Conservation (phyloP, 805 yeast species). For the Yamadazyma takamatsuzukensis region DNA sequence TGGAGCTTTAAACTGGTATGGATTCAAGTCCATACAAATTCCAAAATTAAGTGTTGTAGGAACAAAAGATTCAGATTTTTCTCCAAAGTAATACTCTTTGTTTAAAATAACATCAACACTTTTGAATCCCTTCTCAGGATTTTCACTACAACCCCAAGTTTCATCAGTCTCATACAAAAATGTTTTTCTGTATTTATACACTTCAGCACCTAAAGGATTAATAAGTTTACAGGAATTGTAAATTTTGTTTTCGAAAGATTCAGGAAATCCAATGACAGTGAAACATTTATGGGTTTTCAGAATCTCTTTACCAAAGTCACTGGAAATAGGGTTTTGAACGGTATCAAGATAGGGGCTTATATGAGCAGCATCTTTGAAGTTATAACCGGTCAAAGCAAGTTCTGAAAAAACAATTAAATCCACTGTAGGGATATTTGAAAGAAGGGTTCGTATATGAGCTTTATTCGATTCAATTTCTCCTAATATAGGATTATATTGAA, state of each 20-base stretch:
- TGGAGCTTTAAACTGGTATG: conserved; percentile 79
- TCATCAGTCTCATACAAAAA: conserved; percentile 78
- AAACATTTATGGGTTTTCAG: conserved; percentile 53
- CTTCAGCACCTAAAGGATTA: conserved; percentile 51
- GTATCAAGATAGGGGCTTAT: conserved; percentile 59
- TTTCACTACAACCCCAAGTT: conserved; percentile 73
- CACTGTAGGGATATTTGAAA: conserved; percentile 20
- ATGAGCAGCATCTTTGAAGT: conserved; percentile 46
- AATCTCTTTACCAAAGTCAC: conserved; percentile 53
- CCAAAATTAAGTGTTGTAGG: conserved; percentile 58
- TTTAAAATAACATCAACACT: conserved; percentile 39
- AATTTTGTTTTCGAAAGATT: conserved; percentile 33
- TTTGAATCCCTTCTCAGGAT: conserved; percentile 53
- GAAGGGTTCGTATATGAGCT: conserved; percentile 40
- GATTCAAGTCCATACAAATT: conserved; percentile 92
- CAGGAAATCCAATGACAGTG: conserved; percentile 84
- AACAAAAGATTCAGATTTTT: conserved; percentile 2
- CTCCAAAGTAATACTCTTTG: conserved; percentile 15
- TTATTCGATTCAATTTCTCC: conserved; percentile 58
- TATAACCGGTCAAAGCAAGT: conserved; percentile 80
- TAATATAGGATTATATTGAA: conserved; percentile 65
- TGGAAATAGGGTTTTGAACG: conserved; percentile 42
- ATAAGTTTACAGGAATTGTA: conserved; percentile 74
- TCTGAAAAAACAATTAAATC: conserved; percentile 83
- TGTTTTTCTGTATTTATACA: conserved; percentile 71